Evolutionary conservation across 805 yeast genomes (phyloP), one percentile per base, ranked within the genome.

Genomic region (Cyberlindnera mississippiensis): DNA sequence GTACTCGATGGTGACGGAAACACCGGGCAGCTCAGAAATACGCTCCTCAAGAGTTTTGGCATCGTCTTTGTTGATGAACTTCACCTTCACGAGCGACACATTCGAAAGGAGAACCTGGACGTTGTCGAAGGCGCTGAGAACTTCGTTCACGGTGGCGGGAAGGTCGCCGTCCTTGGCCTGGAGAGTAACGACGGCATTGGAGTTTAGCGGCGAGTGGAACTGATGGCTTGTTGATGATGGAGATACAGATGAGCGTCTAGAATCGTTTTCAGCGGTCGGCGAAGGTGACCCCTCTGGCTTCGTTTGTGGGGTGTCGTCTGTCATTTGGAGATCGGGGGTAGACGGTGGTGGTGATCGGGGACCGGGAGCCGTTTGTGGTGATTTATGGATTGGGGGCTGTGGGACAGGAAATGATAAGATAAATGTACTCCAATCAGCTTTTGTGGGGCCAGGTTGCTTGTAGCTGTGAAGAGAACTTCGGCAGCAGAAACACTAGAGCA

Each of bases 141-240:
- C 8, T 14, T 17, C 19, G 20, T 22, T 5, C n/a, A 14, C 14
- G 14, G 5, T n/a, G 14, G 29, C 14, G 29, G 29, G 29, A 11
- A 27, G 29, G 6, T 27, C 29, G 13, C 29, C 29, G 7, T 27
- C 29, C 6, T 5, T 11, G 12, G 29, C 29, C 29, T 27, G 29
- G 18, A 55, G 37, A 7, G 56, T 42, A 13, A 56, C 40, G 10
- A 56, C 37, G n/a, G 57, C 57, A 26, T 56, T 56, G 28, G 55
- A 50, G 45, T 52, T 55, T 6, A 56, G 37, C 3, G 56, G 53
- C 2, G 59, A 52, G 35, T 47, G 51, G 46, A 44, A 56, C 27
- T 36, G 42, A 27, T 41, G 43, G 19, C 20, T 26, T 5, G 29
- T 12, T 27, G 29, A 27, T 27, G 29, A 13, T 17, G 14, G 19